These are phyloP conservation scores for Penicillium sp. DNA, from an alignment of 2,329 filamentous ascomycete genomes.

Conservation along the genomic window DNA sequence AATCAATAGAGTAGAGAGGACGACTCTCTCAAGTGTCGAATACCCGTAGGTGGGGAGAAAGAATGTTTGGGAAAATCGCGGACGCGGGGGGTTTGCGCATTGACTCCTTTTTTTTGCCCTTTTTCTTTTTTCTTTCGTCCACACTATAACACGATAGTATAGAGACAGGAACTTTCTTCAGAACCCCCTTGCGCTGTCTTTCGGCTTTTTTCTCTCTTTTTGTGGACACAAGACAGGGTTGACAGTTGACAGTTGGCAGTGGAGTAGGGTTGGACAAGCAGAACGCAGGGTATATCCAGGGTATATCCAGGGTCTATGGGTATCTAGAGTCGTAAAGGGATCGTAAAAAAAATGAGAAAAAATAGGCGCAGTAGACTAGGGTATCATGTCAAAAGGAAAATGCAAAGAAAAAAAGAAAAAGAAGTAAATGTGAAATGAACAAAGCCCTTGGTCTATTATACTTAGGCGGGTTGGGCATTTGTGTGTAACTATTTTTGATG, in stretches of 20 bases:
- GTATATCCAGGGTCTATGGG: too few relatives aligned
- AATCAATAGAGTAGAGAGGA: neutral
- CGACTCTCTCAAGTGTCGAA: neutral
- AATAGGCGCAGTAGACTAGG: neutral
- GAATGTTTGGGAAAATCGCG: neutral
- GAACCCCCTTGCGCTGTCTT: too few relatives aligned
- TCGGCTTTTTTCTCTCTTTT: too few relatives aligned
- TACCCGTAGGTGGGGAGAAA: neutral
- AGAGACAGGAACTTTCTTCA: too few relatives aligned
- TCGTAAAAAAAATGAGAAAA: neutral
- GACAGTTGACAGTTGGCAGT: too few relatives aligned
- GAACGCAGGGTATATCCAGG: too few relatives aligned
- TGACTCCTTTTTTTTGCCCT: neutral
- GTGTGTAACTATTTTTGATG: slow-evolving; percentile 3
- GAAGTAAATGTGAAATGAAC: slow-evolving; percentile 3
- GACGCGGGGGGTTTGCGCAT: neutral
- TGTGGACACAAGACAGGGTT: too few relatives aligned
- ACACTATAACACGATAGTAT: too few relatives aligned
- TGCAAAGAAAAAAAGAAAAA: neutral
- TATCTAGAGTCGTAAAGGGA: too few relatives aligned
- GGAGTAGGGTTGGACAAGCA: too few relatives aligned
- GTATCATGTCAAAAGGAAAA: neutral
- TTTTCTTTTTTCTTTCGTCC: neutral
- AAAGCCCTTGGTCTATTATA: neutral
- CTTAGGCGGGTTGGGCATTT: slow-evolving; percentile 7